Percentiles rank a stretch among this genome's conserved stretches.
These are phyloP conservation scores for Cylindrotheca closterium DNA, from an alignment of 108 stramenopile genomes.

Conservation along the genomic window DNA sequence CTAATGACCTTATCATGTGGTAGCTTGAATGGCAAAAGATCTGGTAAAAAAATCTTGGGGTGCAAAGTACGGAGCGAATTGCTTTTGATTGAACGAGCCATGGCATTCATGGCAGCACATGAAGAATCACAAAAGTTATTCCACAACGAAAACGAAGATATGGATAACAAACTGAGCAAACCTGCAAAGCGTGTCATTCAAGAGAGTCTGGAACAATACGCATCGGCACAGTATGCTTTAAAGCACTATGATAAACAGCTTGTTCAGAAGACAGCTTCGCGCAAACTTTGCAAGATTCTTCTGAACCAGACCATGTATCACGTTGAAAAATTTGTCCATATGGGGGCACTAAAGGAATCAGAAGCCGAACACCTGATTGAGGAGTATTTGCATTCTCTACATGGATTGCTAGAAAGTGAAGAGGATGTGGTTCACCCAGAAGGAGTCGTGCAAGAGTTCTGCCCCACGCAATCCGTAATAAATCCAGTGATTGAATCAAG, in stretches of 20 bases:
- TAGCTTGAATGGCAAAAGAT: neutral
- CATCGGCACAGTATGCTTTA: conserved; percentile 39
- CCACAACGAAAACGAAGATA: conserved; percentile 38
- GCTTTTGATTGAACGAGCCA: conserved; percentile 29
- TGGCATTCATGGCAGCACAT: conserved; percentile 50
- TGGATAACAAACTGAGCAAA: conserved; percentile 26
- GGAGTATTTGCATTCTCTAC: conserved; percentile 36
- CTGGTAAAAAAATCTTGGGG: neutral
- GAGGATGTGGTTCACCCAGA: conserved; percentile 13
- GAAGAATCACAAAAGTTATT: conserved; percentile 36
- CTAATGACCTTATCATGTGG: neutral
- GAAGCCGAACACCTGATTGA: conserved; percentile 63
- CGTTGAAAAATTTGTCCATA: conserved; percentile 35
- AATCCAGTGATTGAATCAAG: too few relatives aligned
- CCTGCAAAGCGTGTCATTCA: conserved; percentile 54
- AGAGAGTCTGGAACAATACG: conserved; percentile 47
- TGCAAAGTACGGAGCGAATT: neutral
- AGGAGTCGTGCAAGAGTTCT: too few relatives aligned
- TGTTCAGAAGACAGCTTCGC: conserved; percentile 44
- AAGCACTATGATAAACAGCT: conserved; percentile 27
- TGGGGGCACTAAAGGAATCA: conserved; percentile 56
- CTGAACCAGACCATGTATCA: conserved; percentile 42
- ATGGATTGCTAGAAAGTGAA: conserved; percentile 23
- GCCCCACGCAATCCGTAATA: too few relatives aligned
- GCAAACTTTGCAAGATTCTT: conserved; percentile 70